These are phyloP conservation scores for Coemansia sp. DNA, from an alignment of 192 early-diverging fungal species.

Conservation along the genomic window DNA sequence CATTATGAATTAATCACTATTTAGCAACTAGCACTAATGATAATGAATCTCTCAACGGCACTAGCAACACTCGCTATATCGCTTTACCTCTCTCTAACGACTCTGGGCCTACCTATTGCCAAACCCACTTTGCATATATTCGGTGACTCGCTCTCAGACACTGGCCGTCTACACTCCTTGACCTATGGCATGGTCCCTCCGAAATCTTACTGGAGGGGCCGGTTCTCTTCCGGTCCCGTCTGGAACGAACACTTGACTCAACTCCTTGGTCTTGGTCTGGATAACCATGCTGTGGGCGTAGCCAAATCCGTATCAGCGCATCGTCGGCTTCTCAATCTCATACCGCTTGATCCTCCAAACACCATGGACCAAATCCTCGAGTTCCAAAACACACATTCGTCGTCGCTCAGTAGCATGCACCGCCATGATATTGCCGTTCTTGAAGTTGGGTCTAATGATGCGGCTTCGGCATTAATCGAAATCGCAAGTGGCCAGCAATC, in stretches of 20 bases:
- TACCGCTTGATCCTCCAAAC: conserved; percentile 31
- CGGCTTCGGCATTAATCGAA: conserved; percentile 23
- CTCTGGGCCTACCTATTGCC: background rate
- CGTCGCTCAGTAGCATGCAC: background rate
- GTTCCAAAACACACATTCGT: conserved; percentile 5
- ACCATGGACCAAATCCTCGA: conserved; percentile 31
- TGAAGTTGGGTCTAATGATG: conserved; percentile 42
- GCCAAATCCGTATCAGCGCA: conserved; percentile 21
- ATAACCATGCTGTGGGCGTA: conserved; percentile 34
- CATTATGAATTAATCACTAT: background rate
- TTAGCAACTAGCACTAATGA: background rate
- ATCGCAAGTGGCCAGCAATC: conserved; percentile 12
- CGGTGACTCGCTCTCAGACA: conserved; percentile 52
- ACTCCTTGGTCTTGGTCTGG: conserved; percentile 13
- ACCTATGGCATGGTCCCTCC: conserved; percentile 33
- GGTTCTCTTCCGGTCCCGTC: conserved; percentile 45
- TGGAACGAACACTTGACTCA: conserved; percentile 39
- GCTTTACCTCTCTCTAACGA: background rate
- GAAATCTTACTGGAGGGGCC: conserved; percentile 41
- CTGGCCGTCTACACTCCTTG: conserved; percentile 26
- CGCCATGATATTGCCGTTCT: conserved; percentile 26
- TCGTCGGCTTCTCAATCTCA: conserved; percentile 10
- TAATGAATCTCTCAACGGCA: background rate
- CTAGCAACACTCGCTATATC: background rate
- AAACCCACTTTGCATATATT: conserved; percentile 38